Evolutionary conservation across 2,329 filamentous ascomycete genomes (phyloP).

Genomic region (Aspergillus novofumigatus): DNA sequence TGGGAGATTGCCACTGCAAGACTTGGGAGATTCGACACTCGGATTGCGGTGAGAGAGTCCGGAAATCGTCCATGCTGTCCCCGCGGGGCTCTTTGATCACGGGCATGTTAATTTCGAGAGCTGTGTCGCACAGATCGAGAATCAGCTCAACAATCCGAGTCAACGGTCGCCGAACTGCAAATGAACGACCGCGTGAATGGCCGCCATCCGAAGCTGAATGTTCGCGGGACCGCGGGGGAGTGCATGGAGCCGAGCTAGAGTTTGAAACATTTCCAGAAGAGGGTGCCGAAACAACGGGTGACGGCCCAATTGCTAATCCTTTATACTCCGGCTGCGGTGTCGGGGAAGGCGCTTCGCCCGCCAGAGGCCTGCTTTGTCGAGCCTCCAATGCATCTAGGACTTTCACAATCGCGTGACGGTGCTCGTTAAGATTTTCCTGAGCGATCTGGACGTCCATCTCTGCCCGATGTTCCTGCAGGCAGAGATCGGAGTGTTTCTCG

Average conservation of each 20-base stretch:
- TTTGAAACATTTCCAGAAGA: conserved; percentile 69
- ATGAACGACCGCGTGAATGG: conserved; percentile 79
- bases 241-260: conserved; percentile 65
- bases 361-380: conserved; percentile 40
- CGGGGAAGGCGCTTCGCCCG: conserved; percentile 42
- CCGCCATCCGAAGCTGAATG: conserved; percentile 63
- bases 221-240: conserved; percentile 62
- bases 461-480: conserved; percentile 88
- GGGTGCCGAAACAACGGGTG: conserved; percentile 61
- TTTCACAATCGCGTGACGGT: conserved; percentile 90
- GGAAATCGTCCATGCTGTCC: conserved; percentile 65
- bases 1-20: conserved; percentile 92
- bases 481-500: conserved; percentile 96
- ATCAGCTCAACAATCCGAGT: conserved; percentile 92
- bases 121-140: conserved; percentile 91
- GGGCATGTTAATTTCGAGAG: conserved; percentile 89
- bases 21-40: conserved; percentile 94
- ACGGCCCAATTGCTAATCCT: conserved; percentile 75
- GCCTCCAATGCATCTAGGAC: conserved; percentile 89
- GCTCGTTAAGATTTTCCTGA: conserved; percentile 86
- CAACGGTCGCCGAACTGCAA: conserved; percentile 83
- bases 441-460: conserved; percentile 98
- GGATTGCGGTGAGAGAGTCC: conserved; percentile 92
- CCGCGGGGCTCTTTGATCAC: conserved; percentile 79
- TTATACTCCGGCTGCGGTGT: conserved; percentile 76